Evolutionary conservation across 805 yeast genomes (phyloP).

Genomic region (Wickerhamiella lipophila): DNA sequence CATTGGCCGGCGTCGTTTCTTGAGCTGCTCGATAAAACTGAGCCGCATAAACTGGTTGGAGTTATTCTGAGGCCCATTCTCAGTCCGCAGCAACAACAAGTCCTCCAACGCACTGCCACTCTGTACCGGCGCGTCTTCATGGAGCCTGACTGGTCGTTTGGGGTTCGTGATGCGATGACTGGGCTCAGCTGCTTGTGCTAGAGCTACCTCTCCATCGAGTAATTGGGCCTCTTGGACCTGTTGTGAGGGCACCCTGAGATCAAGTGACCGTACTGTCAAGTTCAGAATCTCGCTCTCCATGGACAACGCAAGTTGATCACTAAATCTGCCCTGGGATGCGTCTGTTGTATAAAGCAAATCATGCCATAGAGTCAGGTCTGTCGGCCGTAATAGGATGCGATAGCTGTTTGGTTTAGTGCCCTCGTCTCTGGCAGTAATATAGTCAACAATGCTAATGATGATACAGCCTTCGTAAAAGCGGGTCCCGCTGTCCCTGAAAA

Average conservation of each 20-base stretch:
- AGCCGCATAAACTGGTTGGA: conserved; percentile 68
- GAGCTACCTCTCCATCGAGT: conserved; percentile 8
- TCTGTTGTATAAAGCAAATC: conserved; percentile 80
- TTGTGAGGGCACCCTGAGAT: conserved; percentile 49
- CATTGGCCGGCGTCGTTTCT: conserved; percentile 36
- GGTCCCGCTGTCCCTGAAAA: conserved; percentile 74
- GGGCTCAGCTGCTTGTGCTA: background rate
- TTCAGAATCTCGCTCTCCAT: conserved; percentile 83
- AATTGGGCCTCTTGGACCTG: conserved; percentile 10
- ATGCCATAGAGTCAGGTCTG: conserved; percentile 68
- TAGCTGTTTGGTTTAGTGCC: conserved; percentile 53
- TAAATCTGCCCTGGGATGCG: conserved; percentile 49
- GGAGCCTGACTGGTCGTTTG: conserved; percentile 35
- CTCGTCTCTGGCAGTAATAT: conserved; percentile 24
- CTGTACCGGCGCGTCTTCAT: conserved; percentile 62
- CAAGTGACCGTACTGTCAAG: conserved; percentile 63
- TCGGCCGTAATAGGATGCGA: conserved; percentile 66
- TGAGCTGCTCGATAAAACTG: conserved; percentile 75
- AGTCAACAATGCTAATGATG: conserved; percentile 77
- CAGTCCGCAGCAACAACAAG: conserved; percentile 61
- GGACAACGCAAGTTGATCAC: conserved; percentile 63
- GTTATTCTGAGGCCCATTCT: conserved; percentile 32
- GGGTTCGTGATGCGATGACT: conserved; percentile 29
- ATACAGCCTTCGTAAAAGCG: conserved; percentile 82
- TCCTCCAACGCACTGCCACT: conserved; percentile 74